Percentiles rank a stretch among this genome's conserved stretches.
Conservation (phyloP, 2,329 filamentous ascomycete genomes). For the Hypocreales sp. region DNA sequence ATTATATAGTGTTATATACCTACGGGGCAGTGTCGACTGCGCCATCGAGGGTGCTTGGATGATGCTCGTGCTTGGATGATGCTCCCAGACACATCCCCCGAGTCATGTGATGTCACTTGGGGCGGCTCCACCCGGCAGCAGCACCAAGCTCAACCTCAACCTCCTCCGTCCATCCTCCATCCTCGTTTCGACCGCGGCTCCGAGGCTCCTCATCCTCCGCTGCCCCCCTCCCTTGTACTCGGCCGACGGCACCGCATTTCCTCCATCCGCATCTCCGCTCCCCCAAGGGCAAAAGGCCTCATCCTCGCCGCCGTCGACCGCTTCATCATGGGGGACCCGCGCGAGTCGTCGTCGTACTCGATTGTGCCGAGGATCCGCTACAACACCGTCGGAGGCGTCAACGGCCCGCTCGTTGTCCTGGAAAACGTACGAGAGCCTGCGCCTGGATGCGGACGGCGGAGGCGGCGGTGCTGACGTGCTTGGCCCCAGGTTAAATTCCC, state of each 20-base stretch:
- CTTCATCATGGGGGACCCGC: slow-evolving; percentile 35
- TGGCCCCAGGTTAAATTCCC: slow-evolving; percentile 78
- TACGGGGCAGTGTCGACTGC: no score
- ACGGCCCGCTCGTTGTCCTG: slow-evolving; percentile 92
- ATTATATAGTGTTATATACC: no score
- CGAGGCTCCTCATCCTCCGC: slow-evolving; percentile 5
- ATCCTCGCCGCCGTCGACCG: slow-evolving; percentile 4
- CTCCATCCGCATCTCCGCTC: slow-evolving; percentile 1
- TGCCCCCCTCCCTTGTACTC: no score
- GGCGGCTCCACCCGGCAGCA: slow-evolving; percentile 17
- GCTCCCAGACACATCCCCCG: no score
- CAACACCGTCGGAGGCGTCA: slow-evolving; percentile 97
- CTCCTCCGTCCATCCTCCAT: slow-evolving; percentile 24
- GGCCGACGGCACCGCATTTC: no score
- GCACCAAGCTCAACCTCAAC: slow-evolving; percentile 20
- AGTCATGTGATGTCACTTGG: slow-evolving; percentile 25
- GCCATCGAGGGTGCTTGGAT: not conserved
- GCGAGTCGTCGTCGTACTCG: slow-evolving; percentile 44
- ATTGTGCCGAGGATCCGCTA: slow-evolving; percentile 59
- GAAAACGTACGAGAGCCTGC: slow-evolving; percentile 55
- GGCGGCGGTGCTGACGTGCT: slow-evolving; percentile 9
- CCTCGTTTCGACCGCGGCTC: slow-evolving; percentile 12
- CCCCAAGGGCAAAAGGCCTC: no score
- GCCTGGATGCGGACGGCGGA: not conserved
- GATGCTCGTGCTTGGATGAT: no score